A percentile compares a stretch with the other conserved stretches of the same genome.
phyloP scores from a whole-genome alignment of 2,329 filamentous ascomycete genomes.

The Colletotrichum tropicale region DNA sequence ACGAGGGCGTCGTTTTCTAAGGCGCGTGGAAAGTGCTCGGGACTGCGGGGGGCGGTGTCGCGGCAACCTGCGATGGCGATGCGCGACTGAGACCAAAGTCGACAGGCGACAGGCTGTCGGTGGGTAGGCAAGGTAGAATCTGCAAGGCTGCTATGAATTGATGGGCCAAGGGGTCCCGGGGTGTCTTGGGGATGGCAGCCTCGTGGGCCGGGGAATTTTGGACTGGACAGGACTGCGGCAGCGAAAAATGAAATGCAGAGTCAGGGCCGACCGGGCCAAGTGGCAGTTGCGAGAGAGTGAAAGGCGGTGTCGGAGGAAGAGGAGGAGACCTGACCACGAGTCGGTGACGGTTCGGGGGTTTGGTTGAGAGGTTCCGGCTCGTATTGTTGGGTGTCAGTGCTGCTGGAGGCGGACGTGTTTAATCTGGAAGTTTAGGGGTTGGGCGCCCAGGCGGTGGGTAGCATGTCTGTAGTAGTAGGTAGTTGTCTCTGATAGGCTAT shows the following conservation, averaged over 20 bases:
- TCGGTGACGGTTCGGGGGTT: neutral
- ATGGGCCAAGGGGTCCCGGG: neutral
- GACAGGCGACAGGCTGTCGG: neutral
- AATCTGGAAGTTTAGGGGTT: neutral
- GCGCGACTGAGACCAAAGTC: neutral
- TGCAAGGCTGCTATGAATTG: conserved; percentile 3
- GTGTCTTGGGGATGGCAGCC: conserved; percentile 1
- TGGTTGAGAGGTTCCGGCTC: neutral
- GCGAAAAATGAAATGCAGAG: neutral
- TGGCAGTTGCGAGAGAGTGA: neutral
- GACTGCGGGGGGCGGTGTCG: neutral
- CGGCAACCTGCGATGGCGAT: conserved; percentile 9
- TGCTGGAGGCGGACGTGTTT: neutral
- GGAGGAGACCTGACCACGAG: neutral
- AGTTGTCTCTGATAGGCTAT: neutral
- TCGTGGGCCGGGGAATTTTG: conserved; percentile 5
- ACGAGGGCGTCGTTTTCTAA: neutral
- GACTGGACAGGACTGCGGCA: neutral
- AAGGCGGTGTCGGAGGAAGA: conserved; percentile 11
- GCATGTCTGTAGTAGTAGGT: neutral
- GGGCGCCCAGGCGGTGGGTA: neutral
- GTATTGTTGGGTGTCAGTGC: neutral
- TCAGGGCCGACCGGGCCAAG: conserved; percentile 1
- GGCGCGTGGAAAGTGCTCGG: neutral
- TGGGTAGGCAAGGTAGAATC: neutral